A percentile compares a stretch with the other conserved stretches of the same genome.
Conservation (phyloP, 83 land plant species). For the Picea abies region DNA sequence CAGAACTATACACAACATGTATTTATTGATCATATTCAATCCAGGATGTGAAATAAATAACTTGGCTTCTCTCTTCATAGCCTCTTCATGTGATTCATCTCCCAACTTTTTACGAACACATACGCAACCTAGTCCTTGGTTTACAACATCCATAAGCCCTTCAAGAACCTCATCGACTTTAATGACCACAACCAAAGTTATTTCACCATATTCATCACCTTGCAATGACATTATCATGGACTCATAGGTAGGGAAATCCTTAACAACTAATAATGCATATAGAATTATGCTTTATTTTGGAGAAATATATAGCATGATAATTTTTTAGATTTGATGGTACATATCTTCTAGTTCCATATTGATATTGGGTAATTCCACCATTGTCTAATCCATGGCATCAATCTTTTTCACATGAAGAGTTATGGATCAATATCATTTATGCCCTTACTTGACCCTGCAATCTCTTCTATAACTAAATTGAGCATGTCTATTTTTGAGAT, state of each 20-base stretch:
- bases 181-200: conserved; percentile 54
- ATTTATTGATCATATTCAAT: conserved; percentile 34
- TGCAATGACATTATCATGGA: conserved; percentile 57
- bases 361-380: conserved; percentile 75
- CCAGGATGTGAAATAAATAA: conserved; percentile 41
- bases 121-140: conserved; percentile 61
- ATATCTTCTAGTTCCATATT: conserved; percentile 56
- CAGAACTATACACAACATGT: conserved; percentile 48
- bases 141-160: conserved; percentile 59
- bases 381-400: conserved; percentile 55
- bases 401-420: conserved; percentile 44
- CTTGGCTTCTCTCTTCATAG: conserved; percentile 30
- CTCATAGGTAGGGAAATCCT: conserved; percentile 63
- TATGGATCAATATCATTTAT: conserved; percentile 47
- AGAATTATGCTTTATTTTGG: conserved; percentile 61
- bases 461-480: too few species aligned
- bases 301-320: conserved; percentile 46
- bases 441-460: conserved; percentile 34
- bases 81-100: conserved; percentile 40
- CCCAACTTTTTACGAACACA: conserved; percentile 56
- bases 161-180: conserved; percentile 48
- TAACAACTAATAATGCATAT: conserved; percentile 31
- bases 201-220: conserved; percentile 35
- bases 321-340: conserved; percentile 46
- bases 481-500: too few species aligned